Conservation (phyloP, 768 basidiomycete species). For the Lactifluus piperatus region DNA sequence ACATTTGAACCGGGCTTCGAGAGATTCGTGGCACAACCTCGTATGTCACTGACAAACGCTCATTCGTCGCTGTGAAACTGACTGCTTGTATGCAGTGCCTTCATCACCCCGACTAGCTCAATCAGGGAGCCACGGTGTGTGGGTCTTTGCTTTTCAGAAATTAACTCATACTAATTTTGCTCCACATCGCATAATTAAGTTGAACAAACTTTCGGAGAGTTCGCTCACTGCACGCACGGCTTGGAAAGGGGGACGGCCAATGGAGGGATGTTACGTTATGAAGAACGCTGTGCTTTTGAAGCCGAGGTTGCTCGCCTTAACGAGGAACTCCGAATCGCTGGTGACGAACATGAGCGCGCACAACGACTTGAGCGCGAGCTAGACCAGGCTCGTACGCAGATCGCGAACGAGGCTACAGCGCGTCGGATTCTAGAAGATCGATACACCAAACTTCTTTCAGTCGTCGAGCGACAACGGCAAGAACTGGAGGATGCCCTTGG, state of each 20-base stretch:
- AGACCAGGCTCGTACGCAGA: constrained; percentile 47
- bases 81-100: constrained; percentile 40
- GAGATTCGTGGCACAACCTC: constrained; percentile 69
- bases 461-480: constrained; percentile 44
- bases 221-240: constrained; percentile 53
- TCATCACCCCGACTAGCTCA: constrained; percentile 61
- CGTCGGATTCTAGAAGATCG: constrained; percentile 56
- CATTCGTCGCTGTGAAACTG: not conserved
- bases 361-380: constrained; percentile 56
- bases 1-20: constrained; percentile 73
- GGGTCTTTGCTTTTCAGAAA: not conserved
- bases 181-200: constrained; percentile 38
- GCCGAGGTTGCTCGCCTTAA: constrained; percentile 49
- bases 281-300: constrained; percentile 46
- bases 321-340: constrained; percentile 33
- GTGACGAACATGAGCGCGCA: constrained; percentile 42
- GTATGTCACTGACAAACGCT: constrained; percentile 34
- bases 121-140: constrained; percentile 65
- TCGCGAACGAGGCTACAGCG: constrained; percentile 50
- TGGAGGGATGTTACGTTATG: constrained; percentile 47
- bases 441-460: constrained; percentile 43
- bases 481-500: constrained; percentile 47
- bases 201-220: constrained; percentile 63
- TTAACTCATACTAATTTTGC: not conserved
- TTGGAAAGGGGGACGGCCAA: constrained; percentile 44